Percentiles rank a stretch among this genome's conserved stretches.
Evolutionary conservation across 75 land plant species (phyloP).

Genomic region (Chamaecyparis obtusa): DNA sequence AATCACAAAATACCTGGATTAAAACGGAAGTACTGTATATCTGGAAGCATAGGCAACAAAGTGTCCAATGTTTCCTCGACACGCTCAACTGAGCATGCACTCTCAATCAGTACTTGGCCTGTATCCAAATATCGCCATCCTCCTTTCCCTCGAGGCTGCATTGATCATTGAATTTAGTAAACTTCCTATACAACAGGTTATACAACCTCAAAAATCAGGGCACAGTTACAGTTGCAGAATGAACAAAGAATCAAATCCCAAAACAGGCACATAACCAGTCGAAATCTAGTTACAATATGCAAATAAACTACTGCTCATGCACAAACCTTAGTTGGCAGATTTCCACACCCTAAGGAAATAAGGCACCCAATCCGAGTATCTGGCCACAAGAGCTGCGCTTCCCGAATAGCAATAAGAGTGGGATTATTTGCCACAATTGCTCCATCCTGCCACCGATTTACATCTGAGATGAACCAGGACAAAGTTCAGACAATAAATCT

Average conservation of each 20-base stretch:
- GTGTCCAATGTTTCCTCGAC: slow-evolving; percentile 92
- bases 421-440: slow-evolving; percentile 99
- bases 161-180: neutral
- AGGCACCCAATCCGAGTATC: slow-evolving; percentile 82
- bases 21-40: slow-evolving; percentile 89
- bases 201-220: neutral
- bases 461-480: slow-evolving; percentile 35
- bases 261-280: neutral
- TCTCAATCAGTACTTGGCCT: slow-evolving; percentile 95
- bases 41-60: slow-evolving; percentile 88
- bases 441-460: slow-evolving; percentile 98
- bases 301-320: no score
- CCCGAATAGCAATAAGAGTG: slow-evolving; percentile 92
- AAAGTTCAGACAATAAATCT: neutral
- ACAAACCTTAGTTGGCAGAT: slow-evolving; percentile 84
- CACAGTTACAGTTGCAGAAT: neutral
- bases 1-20: slow-evolving; percentile 63
- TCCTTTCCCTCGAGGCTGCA: slow-evolving; percentile 82
- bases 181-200: neutral
- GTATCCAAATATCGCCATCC: slow-evolving; percentile 98
- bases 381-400: slow-evolving; percentile 99
- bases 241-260: neutral
- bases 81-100: slow-evolving; percentile 97
- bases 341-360: slow-evolving; percentile 94
- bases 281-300: neutral